Evolutionary conservation across 495 filamentous ascomycete genomes (phyloP), one percentile per base, ranked within the genome.

Genomic region (Penicillium cataractarum): DNA sequence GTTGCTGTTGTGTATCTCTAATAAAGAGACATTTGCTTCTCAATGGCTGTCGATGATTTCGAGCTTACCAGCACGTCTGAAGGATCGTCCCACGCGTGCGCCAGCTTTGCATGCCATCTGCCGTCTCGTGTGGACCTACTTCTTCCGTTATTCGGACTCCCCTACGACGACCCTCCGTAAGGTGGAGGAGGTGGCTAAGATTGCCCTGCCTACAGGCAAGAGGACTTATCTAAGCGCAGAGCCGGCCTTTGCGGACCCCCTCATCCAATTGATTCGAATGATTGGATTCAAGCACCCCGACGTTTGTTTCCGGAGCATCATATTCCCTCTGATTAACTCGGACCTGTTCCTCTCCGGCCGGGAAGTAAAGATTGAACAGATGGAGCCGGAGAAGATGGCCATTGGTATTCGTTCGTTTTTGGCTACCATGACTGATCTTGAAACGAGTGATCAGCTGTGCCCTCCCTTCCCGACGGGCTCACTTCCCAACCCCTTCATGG

Each of bases 301-400:
- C 64, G 87, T 94, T 51, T 97, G 92, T 73, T 97, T 98, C 74
- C 85, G 88, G 63, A 91, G 79, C 56, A 91, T 98, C 57, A 91
- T 99, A 21, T 99, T 97, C 71, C 95, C 94, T 9, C 76, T 99
- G 54, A 89, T 99, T 66, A 97, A 96, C 71, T 91, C 92, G 7
- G 95, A 99, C 40, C 78, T 91, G 32, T 93, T 99, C 70, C 58
- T 77, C 9, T 85, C 85, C 2, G 88, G 90, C 32, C 89, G 85
- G 71, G 93, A 97, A 31, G 78, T 95, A 59, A 92, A 87, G 69
- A 90, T 96, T 52, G 94, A 97, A 70, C 91, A 95, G 67, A 87
- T 99, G 66, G 95, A 97, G 55, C 95, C 95, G 0, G 95, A 99
- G 70, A 90, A 90, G 70, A 97, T 97, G 81, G 92, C 97, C 10